A percentile compares a stretch with the other conserved stretches of the same genome.
Conservation (phyloP, 306 rosid genomes). For the Fagus crenata region DNA sequence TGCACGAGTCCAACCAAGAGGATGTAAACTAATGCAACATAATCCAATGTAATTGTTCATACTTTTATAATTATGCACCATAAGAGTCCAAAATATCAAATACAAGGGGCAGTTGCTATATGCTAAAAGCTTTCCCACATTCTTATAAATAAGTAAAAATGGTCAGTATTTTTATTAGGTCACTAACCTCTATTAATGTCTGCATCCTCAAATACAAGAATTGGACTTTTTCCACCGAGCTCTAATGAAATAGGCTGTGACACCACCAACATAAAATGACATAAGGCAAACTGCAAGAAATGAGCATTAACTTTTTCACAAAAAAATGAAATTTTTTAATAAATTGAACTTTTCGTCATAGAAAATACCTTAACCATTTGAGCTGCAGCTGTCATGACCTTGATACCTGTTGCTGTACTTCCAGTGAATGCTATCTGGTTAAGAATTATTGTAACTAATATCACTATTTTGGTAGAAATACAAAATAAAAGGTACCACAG, state of each 20-base stretch:
- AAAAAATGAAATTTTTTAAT: too few species aligned
- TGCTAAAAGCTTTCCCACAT: too few species aligned
- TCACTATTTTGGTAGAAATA: too few species aligned
- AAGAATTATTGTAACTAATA: too few species aligned
- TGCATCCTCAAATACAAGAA: slow-evolving; percentile 87
- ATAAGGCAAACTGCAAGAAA: too few species aligned
- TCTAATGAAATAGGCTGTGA: slow-evolving; percentile 92
- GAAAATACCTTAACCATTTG: slow-evolving; percentile 67
- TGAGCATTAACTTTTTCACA: too few species aligned
- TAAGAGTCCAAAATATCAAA: slow-evolving; percentile 31
- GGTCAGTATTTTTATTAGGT: slow-evolving; percentile 13
- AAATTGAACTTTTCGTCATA: too few species aligned
- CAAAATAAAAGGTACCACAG: too few species aligned
- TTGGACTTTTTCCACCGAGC: slow-evolving; percentile 96
- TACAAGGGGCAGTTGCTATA: neutral
- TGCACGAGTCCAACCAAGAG: too few species aligned
- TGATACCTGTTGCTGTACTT: slow-evolving; percentile 86
- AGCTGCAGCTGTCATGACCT: slow-evolving; percentile 90
- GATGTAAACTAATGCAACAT: too few species aligned
- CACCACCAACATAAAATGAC: slow-evolving; percentile 30
- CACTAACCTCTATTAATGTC: slow-evolving; percentile 91
- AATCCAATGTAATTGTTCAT: too few species aligned
- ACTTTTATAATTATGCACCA: slow-evolving; percentile 33
- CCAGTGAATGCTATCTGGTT: slow-evolving; percentile 89
- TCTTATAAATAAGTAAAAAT: slow-evolving; percentile 10